These are phyloP conservation scores for Macrophomina phaseolina DNA, from an alignment of 2,329 filamentous ascomycete genomes.

Conservation along the genomic window DNA sequence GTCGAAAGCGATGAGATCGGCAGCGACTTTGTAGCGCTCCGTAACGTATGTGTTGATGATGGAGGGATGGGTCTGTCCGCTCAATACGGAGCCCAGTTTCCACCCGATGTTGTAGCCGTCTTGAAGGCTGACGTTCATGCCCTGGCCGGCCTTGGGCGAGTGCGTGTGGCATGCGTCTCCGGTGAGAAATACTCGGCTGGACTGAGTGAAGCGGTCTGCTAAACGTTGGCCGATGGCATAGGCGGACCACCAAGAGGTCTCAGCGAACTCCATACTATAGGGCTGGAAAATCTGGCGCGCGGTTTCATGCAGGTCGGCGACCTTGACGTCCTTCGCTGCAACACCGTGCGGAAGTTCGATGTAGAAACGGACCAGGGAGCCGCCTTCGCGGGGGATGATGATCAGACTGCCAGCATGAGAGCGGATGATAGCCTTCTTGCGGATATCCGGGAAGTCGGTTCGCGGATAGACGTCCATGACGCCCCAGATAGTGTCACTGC, in stretches of 20 bases:
- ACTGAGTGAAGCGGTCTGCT: conserved; percentile 71
- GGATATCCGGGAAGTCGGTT: conserved; percentile 58
- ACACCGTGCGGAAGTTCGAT: conserved; percentile 60
- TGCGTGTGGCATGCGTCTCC: conserved; percentile 74
- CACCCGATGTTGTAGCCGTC: conserved; percentile 65
- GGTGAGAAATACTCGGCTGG: conserved; percentile 69
- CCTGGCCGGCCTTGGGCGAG: conserved; percentile 74
- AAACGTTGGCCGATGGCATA: conserved; percentile 75
- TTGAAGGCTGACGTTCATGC: conserved; percentile 66
- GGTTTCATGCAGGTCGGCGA: conserved; percentile 59
- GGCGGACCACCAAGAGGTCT: conserved; percentile 73
- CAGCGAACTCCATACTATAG: conserved; percentile 29
- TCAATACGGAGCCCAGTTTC: conserved; percentile 58
- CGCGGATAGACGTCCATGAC: conserved; percentile 59
- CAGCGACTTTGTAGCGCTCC: conserved; percentile 56
- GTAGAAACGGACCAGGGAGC: conserved; percentile 65
- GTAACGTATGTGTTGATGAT: conserved; percentile 67
- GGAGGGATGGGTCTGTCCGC: conserved; percentile 33
- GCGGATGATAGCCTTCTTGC: conserved; percentile 57
- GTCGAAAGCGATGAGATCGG: conserved; percentile 67
- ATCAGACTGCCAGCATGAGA: conserved; percentile 53
- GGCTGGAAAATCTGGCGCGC: conserved; percentile 58
- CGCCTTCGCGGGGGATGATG: conserved; percentile 61
- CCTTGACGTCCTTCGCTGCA: conserved; percentile 57
- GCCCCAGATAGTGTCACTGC: conserved; percentile 63